A percentile compares a stretch with the other conserved stretches of the same genome.
phyloP scores from a whole-genome alignment of 1,139 yeast species.

The Geotrichum carabidarum region DNA sequence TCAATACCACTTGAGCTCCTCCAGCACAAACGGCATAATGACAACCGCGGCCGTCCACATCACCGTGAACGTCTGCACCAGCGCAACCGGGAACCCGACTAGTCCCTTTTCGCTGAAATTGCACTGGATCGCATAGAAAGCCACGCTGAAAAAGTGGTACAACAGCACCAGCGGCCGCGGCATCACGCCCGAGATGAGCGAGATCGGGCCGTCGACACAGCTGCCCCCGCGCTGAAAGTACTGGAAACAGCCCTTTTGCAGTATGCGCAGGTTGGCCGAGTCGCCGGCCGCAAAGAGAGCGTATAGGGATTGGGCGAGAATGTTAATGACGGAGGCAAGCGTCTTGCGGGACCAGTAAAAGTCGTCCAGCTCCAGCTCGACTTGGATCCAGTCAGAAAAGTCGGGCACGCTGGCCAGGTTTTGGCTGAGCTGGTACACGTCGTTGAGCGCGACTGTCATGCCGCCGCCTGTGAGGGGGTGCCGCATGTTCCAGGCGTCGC shows the following conservation, averaged over 20 bases:
- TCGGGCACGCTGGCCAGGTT: conserved; percentile 42
- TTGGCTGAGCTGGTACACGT: conserved; percentile 63
- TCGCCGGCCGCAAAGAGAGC: conserved; percentile 81
- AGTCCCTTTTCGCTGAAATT: conserved; percentile 65
- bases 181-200: conserved; percentile 73
- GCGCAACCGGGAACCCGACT: conserved; percentile 66
- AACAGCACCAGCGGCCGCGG: conserved; percentile 72
- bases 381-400: conserved; percentile 41
- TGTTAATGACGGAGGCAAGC: conserved; percentile 79
- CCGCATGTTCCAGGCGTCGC: conserved; percentile 95
- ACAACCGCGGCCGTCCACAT: conserved; percentile 70
- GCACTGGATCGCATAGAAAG: conserved; percentile 70
- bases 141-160: conserved; percentile 84
- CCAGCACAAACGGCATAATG: conserved; percentile 40
- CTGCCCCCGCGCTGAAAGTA: conserved; percentile 83
- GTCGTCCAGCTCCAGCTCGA: conserved; percentile 58
- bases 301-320: conserved; percentile 84
- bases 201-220: conserved; percentile 72
- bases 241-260: conserved; percentile 84
- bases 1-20: conserved; percentile 28
- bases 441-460: conserved; percentile 95
- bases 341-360: conserved; percentile 76
- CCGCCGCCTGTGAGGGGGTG: conserved; percentile 99
- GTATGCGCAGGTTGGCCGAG: conserved; percentile 52
- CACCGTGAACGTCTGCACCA: conserved; percentile 63